A percentile compares a stretch with the other conserved stretches of the same genome.
These are phyloP conservation scores for Berberis thunbergii DNA, from an alignment of 164 flowering plant genomes.

Conservation along the genomic window DNA sequence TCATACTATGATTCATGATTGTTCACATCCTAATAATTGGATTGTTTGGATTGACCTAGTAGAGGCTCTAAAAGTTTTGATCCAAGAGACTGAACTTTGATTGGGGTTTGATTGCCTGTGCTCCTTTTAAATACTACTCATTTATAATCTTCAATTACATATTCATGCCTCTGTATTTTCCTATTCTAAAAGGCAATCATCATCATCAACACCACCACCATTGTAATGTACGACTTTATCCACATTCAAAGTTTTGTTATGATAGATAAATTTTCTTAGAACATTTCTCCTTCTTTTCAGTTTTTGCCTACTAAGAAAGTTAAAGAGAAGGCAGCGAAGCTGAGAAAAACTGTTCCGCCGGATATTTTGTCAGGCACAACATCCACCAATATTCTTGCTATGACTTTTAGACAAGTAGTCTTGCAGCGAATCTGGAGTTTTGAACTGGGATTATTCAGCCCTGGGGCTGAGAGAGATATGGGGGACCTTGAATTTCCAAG, in stretches of 20 bases:
- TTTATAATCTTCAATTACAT: too few species aligned
- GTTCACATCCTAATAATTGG: neutral
- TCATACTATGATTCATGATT: neutral
- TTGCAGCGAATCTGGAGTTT: slow-evolving; percentile 62
- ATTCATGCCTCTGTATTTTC: too few species aligned
- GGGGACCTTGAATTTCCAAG: slow-evolving; percentile 60
- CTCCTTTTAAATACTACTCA: too few species aligned
- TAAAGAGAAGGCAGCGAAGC: slow-evolving; percentile 64
- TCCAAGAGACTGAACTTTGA: too few species aligned
- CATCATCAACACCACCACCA: neutral
- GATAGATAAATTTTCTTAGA: neutral
- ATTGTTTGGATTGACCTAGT: neutral
- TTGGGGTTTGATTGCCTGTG: too few species aligned
- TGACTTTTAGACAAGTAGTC: slow-evolving; percentile 93
- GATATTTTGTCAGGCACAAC: slow-evolving; percentile 37
- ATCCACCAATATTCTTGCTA: slow-evolving; percentile 64
- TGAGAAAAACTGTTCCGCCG: slow-evolving; percentile 34
- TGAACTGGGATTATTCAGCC: slow-evolving; percentile 50
- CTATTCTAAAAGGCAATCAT: too few species aligned
- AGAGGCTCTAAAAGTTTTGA: too few species aligned
- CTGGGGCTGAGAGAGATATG: slow-evolving; percentile 74
- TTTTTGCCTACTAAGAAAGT: slow-evolving; percentile 74
- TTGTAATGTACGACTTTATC: neutral
- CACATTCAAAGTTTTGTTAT: too few species aligned
- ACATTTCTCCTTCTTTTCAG: slow-evolving; percentile 23